Conservation (phyloP, 2,329 filamentous ascomycete genomes). For the Cercospora canescens region DNA sequence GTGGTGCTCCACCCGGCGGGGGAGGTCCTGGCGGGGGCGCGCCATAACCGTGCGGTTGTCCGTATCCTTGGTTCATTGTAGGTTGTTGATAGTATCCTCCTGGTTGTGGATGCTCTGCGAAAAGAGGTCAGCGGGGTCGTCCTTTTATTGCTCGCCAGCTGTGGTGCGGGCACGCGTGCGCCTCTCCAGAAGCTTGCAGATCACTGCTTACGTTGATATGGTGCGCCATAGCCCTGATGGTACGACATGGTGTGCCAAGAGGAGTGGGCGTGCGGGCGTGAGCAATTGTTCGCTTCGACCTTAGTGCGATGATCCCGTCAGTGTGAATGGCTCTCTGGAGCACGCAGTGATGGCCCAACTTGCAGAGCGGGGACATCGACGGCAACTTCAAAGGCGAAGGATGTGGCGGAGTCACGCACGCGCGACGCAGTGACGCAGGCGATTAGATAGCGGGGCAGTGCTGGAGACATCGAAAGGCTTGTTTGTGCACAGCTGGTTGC, state of each 20-base stretch:
- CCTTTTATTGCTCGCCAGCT: conserved; percentile 9
- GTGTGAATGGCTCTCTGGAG: neutral
- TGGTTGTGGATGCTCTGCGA: conserved; percentile 20
- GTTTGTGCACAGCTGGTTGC: neutral
- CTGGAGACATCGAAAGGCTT: neutral
- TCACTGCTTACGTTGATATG: conserved; percentile 21
- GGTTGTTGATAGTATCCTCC: conserved; percentile 19
- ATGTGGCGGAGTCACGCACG: conserved; percentile 7
- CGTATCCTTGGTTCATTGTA: conserved; percentile 19
- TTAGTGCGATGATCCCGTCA: neutral
- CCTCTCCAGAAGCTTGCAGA: neutral
- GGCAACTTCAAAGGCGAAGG: neutral
- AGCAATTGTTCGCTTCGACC: neutral
- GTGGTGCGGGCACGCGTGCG: conserved; percentile 7
- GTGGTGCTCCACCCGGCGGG: conserved; percentile 12
- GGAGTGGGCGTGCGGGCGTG: neutral
- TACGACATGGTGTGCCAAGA: conserved; percentile 9
- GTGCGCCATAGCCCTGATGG: conserved; percentile 15
- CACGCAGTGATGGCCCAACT: neutral
- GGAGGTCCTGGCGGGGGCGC: conserved; percentile 22
- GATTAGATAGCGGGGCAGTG: conserved; percentile 7
- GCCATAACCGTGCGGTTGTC: conserved; percentile 16
- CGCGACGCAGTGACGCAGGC: neutral
- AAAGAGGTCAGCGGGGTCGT: conserved; percentile 10
- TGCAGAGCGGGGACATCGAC: neutral